Evolutionary conservation across 2,329 filamentous ascomycete genomes (phyloP).

Genomic region (Septoria linicola): DNA sequence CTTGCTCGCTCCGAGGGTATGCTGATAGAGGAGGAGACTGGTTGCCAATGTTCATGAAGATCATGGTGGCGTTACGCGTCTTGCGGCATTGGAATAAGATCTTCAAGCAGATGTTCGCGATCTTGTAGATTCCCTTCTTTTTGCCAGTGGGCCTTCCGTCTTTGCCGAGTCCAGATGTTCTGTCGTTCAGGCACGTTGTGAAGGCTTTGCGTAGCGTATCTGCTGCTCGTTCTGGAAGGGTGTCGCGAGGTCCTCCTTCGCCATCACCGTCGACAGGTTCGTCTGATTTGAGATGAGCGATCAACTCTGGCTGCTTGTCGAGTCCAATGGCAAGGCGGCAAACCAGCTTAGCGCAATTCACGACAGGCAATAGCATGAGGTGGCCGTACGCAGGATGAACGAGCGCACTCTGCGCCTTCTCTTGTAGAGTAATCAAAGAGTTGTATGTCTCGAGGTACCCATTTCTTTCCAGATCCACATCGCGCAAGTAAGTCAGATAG

Average conservation of each 20-base stretch:
- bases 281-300: slow-evolving; percentile 54
- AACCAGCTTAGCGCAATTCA: slow-evolving; percentile 76
- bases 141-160: slow-evolving; percentile 72
- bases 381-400: slow-evolving; percentile 75
- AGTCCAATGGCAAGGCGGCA: slow-evolving; percentile 81
- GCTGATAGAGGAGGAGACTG: slow-evolving; percentile 76
- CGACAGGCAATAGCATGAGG: slow-evolving; percentile 78
- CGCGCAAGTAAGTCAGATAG: slow-evolving; percentile 77
- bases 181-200: slow-evolving; percentile 82
- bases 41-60: slow-evolving; percentile 83
- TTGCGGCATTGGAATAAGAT: slow-evolving; percentile 86
- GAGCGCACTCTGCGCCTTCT: slow-evolving; percentile 75
- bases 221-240: slow-evolving; percentile 81
- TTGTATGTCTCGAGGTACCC: slow-evolving; percentile 75
- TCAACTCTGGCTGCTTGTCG: slow-evolving; percentile 75
- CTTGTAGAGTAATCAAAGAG: slow-evolving; percentile 69
- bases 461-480: slow-evolving; percentile 74
- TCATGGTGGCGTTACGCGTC: slow-evolving; percentile 78
- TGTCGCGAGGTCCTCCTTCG: slow-evolving; percentile 67
- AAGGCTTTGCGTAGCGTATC: slow-evolving; percentile 90
- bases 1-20: slow-evolving; percentile 81
- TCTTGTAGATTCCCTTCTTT: slow-evolving; percentile 83
- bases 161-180: slow-evolving; percentile 59
- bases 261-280: slow-evolving; percentile 48
- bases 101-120: slow-evolving; percentile 86